Evolutionary conservation across 1,284 basidiomycete species (phyloP).

Genomic region (Schizophyllum commune): DNA sequence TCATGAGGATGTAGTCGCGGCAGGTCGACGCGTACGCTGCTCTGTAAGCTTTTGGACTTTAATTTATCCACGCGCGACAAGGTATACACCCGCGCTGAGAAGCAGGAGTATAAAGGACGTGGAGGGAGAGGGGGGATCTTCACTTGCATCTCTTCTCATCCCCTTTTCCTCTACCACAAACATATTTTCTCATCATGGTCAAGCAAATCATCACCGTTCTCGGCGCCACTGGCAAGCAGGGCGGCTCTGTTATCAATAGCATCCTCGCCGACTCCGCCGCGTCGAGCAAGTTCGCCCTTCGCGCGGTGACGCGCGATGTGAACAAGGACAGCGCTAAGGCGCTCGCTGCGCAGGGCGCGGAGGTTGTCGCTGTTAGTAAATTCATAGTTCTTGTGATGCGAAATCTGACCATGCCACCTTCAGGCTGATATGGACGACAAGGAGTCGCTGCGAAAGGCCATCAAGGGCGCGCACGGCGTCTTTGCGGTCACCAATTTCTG

Average conservation of each 20-base stretch:
- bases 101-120: too few species aligned
- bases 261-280: constrained; percentile 9
- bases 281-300: constrained; percentile 12
- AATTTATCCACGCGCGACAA: too few species aligned
- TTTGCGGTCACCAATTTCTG: constrained; percentile 11
- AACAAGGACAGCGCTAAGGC: constrained; percentile 10
- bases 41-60: too few species aligned
- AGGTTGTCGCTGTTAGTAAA: constrained; percentile 11
- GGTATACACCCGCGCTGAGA: too few species aligned
- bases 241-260: constrained; percentile 14
- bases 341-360: constrained; percentile 11
- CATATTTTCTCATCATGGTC: background rate
- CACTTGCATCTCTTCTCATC: too few species aligned
- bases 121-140: too few species aligned
- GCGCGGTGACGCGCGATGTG: constrained; percentile 16
- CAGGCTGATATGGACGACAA: constrained; percentile 7
- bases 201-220: constrained; percentile 13
- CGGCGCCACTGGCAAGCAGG: constrained; percentile 18
- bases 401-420: background rate
- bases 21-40: too few species aligned
- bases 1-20: too few species aligned
- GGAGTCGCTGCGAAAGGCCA: constrained; percentile 6
- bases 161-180: too few species aligned
- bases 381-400: background rate
- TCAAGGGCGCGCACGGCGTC: constrained; percentile 6